Evolutionary conservation across 441 rosid genomes (phyloP), one percentile per base, ranked within the genome.

Genomic region (Biscutella laevigata): DNA sequence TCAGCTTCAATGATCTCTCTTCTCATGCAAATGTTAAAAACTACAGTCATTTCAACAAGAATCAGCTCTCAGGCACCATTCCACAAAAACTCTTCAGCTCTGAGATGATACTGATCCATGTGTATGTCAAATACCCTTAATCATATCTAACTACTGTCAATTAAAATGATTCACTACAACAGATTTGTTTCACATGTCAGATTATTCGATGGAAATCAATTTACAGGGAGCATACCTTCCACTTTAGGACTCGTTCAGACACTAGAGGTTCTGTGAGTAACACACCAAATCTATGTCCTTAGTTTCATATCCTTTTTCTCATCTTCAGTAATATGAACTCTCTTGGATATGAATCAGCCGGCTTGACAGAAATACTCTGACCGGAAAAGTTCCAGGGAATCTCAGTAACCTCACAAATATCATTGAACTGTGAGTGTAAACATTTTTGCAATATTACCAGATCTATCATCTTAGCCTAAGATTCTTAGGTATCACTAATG

Each of bases 201-300:
- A 59, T 61, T 92, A 36, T 88, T 92, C 53, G 99, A 92, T 52
- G 95, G 94, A 40, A 92, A 88, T 70, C 76, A 68, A 53, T 73
- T 92, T 29, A 72, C 61, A 37, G 99, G 96, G 49, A 54, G 51
- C 16, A 79, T 92, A 60, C 96, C 99, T 2, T 59, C 79, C 49
- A 67, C 92, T 2, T 20, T 92, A 62, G 91, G 82, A 66, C 73
- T 55, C 1, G 75, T 92, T 63, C 76, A 66, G 77, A 78, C 92
- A 15, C 89, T 92, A 50, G 96, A 92, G 77, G 99, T 81, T 84
- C 94, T 92, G 96, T 92, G 77, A 92, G 99, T 92, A 64, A 68
- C 73, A 40, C 38, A 27, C 2, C 53, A 48, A 34, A 30, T 53
- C 57, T 34, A 6, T 46, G 34, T 35, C 22, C n/a, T 51, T 51